A percentile compares a stretch with the other conserved stretches of the same genome.
phyloP scores from a whole-genome alignment of 768 basidiomycete species.

The Scleroderma citrinum region DNA sequence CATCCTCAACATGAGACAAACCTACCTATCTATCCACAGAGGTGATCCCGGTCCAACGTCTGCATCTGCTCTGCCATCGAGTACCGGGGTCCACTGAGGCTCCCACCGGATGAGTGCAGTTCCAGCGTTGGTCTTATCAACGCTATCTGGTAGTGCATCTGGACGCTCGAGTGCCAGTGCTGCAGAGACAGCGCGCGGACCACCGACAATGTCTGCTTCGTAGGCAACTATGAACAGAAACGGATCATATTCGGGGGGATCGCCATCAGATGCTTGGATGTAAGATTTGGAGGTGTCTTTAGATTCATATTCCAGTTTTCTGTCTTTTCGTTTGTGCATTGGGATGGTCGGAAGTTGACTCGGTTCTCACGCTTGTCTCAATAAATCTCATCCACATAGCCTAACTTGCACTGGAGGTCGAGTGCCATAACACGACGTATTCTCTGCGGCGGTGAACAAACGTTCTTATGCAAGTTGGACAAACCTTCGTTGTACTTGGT shows the following conservation, averaged over 20 bases:
- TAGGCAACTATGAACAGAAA: constrained; percentile 59
- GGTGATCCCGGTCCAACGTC: constrained; percentile 1
- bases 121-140: constrained; percentile 13
- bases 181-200: constrained; percentile 37
- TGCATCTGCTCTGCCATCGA: neutral
- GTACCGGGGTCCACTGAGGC: constrained; percentile 8
- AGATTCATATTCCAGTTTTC: too few species aligned
- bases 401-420: too few species aligned
- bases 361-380: too few species aligned
- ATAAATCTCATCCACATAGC: too few species aligned
- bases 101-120: constrained; percentile 33
- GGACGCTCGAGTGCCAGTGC: constrained; percentile 31
- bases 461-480: too few species aligned
- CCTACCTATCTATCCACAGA: constrained; percentile 85
- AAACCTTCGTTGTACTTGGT: too few species aligned
- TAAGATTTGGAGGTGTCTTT: too few species aligned
- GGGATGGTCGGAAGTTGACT: too few species aligned
- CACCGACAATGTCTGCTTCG: constrained; percentile 67
- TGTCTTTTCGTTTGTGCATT: too few species aligned
- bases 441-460: too few species aligned
- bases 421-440: too few species aligned
- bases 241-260: constrained; percentile 13
- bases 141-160: constrained; percentile 4
- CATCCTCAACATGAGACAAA: constrained; percentile 20
- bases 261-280: neutral